These are phyloP conservation scores for Verticillium isaacii DNA, from an alignment of 2,329 filamentous ascomycete species.

Conservation along the genomic window DNA sequence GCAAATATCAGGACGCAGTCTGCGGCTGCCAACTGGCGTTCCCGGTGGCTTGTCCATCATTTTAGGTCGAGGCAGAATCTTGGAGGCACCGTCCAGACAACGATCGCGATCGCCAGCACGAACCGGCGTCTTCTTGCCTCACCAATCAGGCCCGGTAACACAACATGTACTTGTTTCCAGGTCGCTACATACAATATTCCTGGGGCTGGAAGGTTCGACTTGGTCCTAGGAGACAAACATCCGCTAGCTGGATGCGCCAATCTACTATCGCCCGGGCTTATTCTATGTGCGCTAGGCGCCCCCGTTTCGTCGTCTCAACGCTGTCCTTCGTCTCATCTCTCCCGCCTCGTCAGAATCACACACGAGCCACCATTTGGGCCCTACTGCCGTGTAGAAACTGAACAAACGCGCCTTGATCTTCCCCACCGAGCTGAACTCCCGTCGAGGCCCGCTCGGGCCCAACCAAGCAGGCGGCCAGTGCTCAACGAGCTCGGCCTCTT, in stretches of 20 bases:
- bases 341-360: not conserved
- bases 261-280: not conserved
- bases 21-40: not conserved
- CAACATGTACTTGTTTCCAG: not conserved
- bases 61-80: not conserved
- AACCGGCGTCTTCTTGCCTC: not conserved
- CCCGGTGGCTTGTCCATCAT: not conserved
- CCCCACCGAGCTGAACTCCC: not conserved
- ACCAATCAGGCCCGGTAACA: not conserved
- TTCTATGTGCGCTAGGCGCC: not conserved
- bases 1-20: not conserved
- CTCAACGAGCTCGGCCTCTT: not conserved
- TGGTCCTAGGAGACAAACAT: not conserved
- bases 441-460: not conserved
- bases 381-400: not conserved
- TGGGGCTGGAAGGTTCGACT: not conserved
- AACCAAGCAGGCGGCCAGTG: not conserved
- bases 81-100: not conserved
- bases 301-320: not conserved
- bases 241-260: not conserved
- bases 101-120: not conserved
- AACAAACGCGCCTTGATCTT: not conserved
- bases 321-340: not conserved
- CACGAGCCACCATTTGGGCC: not conserved
- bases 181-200: not conserved